Evolutionary conservation across 179 eudicot species (phyloP).

Genomic region (Silene noctiflora): DNA sequence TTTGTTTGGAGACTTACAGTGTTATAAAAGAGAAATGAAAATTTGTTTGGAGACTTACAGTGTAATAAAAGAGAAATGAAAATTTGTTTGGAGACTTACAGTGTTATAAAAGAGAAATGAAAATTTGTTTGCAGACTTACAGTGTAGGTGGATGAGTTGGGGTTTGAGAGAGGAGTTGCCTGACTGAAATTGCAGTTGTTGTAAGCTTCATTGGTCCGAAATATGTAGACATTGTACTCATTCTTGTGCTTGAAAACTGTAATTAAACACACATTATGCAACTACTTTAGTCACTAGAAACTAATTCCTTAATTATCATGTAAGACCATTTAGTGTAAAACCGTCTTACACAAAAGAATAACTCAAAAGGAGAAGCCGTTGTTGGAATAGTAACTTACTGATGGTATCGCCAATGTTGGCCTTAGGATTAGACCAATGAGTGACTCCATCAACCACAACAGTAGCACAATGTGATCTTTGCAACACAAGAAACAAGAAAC

Average conservation of each 20-base stretch:
- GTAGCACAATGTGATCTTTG: slow-evolving; percentile 43
- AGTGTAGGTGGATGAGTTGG: slow-evolving; percentile 51
- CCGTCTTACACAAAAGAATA: too few relatives aligned
- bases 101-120: too few relatives aligned
- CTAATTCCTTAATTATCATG: neutral
- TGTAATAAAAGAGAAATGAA: too few relatives aligned
- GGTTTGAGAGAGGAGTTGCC: slow-evolving; percentile 65
- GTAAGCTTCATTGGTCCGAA: slow-evolving; percentile 57
- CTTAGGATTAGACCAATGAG: slow-evolving; percentile 57
- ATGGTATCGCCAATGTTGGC: slow-evolving; percentile 69
- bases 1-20: too few relatives aligned
- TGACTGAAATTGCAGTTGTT: slow-evolving; percentile 66
- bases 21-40: too few relatives aligned
- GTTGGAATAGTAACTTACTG: slow-evolving; percentile 39
- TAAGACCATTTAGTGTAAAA: too few relatives aligned
- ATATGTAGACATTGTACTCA: slow-evolving; percentile 65
- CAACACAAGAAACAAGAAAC: slow-evolving; percentile 14
- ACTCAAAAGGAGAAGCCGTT: too few relatives aligned
- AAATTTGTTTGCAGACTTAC: slow-evolving; percentile 24
- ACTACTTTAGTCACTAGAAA: too few relatives aligned
- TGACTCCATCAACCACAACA: slow-evolving; percentile 66
- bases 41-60: too few relatives aligned
- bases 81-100: too few relatives aligned
- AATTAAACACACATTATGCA: neutral
- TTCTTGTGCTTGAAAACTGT: slow-evolving; percentile 51